Percentiles rank a stretch among this genome's conserved stretches.
Conservation (phyloP, 164 flowering plant species). For the Brasenia schreberi region DNA sequence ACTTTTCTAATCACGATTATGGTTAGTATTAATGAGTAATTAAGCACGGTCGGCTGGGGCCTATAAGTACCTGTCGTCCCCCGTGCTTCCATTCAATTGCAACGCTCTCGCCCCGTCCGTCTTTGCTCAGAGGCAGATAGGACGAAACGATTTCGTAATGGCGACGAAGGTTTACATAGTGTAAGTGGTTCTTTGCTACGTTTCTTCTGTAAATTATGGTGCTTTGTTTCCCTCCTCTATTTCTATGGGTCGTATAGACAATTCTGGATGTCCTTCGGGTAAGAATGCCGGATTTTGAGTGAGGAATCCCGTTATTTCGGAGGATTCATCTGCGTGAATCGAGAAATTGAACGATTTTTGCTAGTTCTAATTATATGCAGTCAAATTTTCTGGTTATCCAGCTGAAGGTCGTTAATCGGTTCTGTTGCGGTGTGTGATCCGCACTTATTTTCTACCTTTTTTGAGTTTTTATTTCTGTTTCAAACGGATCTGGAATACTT, state of each 20-base stretch:
- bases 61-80: background rate
- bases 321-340: no score
- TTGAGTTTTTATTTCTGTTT: no score
- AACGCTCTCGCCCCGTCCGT: background rate
- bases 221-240: no score
- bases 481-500: no score
- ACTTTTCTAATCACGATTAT: no score
- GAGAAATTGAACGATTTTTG: no score
- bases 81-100: background rate
- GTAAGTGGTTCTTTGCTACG: background rate
- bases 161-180: constrained; percentile 1
- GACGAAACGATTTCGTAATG: background rate
- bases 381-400: no score
- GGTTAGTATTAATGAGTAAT: background rate
- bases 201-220: background rate
- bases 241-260: background rate
- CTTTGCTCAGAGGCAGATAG: background rate
- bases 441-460: no score
- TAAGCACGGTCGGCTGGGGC: background rate
- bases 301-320: no score
- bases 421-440: no score
- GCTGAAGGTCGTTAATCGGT: no score
- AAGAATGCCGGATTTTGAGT: background rate
- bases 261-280: background rate
- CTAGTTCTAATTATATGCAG: no score